A percentile compares a stretch with the other conserved stretches of the same genome.
Evolutionary conservation across 768 basidiomycete genomes (phyloP).

Genomic region (Russula sp.): DNA sequence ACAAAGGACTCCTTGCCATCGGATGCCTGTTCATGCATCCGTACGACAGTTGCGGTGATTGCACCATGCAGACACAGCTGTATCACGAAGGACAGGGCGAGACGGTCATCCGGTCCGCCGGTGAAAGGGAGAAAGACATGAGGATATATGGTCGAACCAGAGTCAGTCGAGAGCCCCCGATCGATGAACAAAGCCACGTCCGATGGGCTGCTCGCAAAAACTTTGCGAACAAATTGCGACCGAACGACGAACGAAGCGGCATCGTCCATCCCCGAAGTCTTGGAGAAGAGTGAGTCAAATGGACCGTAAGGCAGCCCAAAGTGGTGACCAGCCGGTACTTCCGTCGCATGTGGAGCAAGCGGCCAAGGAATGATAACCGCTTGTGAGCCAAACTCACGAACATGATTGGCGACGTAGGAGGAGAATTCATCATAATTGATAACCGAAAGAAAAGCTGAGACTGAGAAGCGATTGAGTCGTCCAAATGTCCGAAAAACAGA

Average conservation of each 20-base stretch:
- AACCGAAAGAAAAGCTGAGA: slow-evolving; percentile 70
- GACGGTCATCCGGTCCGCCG: slow-evolving; percentile 90
- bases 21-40: slow-evolving; percentile 48
- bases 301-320: slow-evolving; percentile 46
- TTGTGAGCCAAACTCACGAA: slow-evolving; percentile 54
- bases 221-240: slow-evolving; percentile 80
- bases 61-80: slow-evolving; percentile 68
- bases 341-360: slow-evolving; percentile 36
- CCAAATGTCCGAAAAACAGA: slow-evolving; percentile 78
- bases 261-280: slow-evolving; percentile 46
- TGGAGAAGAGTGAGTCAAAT: slow-evolving; percentile 76
- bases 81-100: slow-evolving; percentile 75
- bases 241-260: slow-evolving; percentile 57
- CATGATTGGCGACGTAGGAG: slow-evolving; percentile 59
- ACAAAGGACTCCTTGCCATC: slow-evolving; percentile 37
- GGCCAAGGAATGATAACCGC: slow-evolving; percentile 87
- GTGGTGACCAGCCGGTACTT: slow-evolving; percentile 32
- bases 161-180: slow-evolving; percentile 46
- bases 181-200: slow-evolving; percentile 90
- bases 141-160: slow-evolving; percentile 39
- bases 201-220: slow-evolving; percentile 66
- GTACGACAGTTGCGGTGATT: slow-evolving; percentile 71
- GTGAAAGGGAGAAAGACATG: slow-evolving; percentile 88
- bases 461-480: slow-evolving; percentile 59
- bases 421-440: slow-evolving; percentile 75